Evolutionary conservation across 208 protist species (phyloP).

Genomic region (Leishmania gerbilli): DNA sequence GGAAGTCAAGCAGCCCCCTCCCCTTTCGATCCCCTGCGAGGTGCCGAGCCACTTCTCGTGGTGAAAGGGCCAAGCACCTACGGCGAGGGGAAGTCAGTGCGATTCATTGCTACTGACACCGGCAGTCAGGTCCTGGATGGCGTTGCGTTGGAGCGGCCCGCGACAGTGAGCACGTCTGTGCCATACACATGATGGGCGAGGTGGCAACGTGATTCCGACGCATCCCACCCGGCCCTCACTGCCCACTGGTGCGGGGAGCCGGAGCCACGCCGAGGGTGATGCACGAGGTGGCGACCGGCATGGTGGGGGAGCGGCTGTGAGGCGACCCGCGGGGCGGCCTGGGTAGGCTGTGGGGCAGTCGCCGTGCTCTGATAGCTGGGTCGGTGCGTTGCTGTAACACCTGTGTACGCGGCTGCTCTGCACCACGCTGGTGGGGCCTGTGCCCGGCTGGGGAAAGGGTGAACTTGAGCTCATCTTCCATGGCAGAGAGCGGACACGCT

Average conservation of each 20-base stretch:
- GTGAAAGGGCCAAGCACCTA: not conserved
- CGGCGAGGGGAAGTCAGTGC: not conserved
- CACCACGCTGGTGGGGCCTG: not conserved
- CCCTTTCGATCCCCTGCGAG: not conserved
- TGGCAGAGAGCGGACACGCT: not conserved
- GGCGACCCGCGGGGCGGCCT: not conserved
- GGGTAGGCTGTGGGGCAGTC: not conserved
- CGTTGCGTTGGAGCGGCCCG: not conserved
- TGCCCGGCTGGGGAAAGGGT: not conserved
- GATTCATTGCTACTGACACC: not conserved
- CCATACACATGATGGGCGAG: not conserved
- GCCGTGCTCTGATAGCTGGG: not conserved
- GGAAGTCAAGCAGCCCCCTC: not conserved
- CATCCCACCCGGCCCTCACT: not conserved
- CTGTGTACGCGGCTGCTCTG: not conserved
- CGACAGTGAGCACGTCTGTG: not conserved
- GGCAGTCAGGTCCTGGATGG: not conserved
- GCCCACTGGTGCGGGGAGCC: not conserved
- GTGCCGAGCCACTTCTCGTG: not conserved
- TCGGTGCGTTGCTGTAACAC: not conserved
- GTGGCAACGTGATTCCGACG: not conserved
- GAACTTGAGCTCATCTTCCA: not conserved
- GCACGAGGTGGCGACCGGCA: not conserved
- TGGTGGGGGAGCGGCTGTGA: not conserved
- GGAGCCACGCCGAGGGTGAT: not conserved